Evolutionary conservation across 2,329 filamentous ascomycete species (phyloP).

Genomic region (Dactylellina sp.): DNA sequence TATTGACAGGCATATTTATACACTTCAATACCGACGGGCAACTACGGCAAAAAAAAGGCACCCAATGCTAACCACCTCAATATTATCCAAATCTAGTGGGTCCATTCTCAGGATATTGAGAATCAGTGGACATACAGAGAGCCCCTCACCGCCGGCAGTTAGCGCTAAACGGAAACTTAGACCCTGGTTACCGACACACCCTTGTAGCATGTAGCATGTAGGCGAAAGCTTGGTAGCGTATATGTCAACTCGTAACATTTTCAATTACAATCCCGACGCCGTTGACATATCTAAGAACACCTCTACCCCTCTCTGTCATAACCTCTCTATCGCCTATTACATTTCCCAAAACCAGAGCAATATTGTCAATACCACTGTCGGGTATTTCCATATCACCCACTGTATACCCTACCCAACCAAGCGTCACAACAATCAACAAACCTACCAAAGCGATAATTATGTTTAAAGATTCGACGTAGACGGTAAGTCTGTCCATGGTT

Average conservation of each 20-base stretch:
- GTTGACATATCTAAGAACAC: constrained; percentile 3
- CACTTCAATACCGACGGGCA: too few relatives aligned
- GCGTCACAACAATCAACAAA: constrained; percentile 1
- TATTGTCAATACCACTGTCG: constrained; percentile 6
- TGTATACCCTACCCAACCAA: neutral
- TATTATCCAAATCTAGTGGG: too few relatives aligned
- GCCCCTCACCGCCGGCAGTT: too few relatives aligned
- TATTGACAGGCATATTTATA: too few relatives aligned
- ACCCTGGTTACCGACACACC: too few relatives aligned
- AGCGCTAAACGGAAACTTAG: too few relatives aligned
- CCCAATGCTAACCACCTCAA: too few relatives aligned
- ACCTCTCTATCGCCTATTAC: constrained; percentile 11
- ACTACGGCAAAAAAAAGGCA: too few relatives aligned
- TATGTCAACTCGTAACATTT: neutral
- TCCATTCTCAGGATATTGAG: too few relatives aligned
- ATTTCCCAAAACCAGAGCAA: neutral
- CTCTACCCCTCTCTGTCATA: constrained; percentile 7
- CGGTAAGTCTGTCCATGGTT: constrained; percentile 7
- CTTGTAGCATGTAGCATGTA: too few relatives aligned
- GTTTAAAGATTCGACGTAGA: constrained; percentile 11
- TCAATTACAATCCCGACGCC: constrained; percentile 3
- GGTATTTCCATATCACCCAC: constrained; percentile 18
- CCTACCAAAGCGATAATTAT: constrained; percentile 4
- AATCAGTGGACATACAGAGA: too few relatives aligned
- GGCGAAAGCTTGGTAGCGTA: too few relatives aligned